A percentile compares a stretch with the other conserved stretches of the same genome.
Evolutionary conservation across 2,329 filamentous ascomycete species (phyloP).

Genomic region (Cadophora luteo-olivacea): DNA sequence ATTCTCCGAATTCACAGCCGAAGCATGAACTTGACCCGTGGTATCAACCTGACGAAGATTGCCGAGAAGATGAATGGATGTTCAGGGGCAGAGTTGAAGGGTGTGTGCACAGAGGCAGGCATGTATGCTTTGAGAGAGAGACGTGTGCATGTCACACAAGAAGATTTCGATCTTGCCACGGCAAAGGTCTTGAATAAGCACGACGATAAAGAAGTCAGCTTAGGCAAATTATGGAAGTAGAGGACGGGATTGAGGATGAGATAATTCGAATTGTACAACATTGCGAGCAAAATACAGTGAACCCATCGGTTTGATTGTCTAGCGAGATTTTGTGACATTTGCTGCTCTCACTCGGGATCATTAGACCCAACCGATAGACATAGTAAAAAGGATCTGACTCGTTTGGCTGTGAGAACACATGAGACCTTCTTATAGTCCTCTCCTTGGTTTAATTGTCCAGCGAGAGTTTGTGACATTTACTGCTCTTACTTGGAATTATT

Average conservation of each 20-base stretch:
- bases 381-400: too few species aligned
- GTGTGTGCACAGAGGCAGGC: constrained; percentile 96
- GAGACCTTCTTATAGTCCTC: too few species aligned
- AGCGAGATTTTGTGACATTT: too few species aligned
- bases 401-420: too few species aligned
- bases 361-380: too few species aligned
- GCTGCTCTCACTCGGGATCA: too few species aligned
- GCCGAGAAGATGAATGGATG: constrained; percentile 99
- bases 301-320: too few species aligned
- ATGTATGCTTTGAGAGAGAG: constrained; percentile 98
- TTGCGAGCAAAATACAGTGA: constrained; percentile 24
- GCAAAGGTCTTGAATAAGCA: constrained; percentile 99
- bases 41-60: constrained; percentile 97
- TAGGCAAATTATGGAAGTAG: constrained; percentile 87
- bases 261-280: constrained; percentile 42
- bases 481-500: too few species aligned
- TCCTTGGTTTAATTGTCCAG: too few species aligned
- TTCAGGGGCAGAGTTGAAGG: constrained; percentile 96
- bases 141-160: constrained; percentile 96
- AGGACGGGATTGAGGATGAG: constrained; percentile 4
- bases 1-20: constrained; percentile 97
- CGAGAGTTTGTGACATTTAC: too few species aligned
- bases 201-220: constrained; percentile 94
- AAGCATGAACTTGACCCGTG: constrained; percentile 97
- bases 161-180: constrained; percentile 97